These are phyloP conservation scores for Xylaria scruposa DNA, from an alignment of 495 filamentous ascomycete species.

Conservation along the genomic window DNA sequence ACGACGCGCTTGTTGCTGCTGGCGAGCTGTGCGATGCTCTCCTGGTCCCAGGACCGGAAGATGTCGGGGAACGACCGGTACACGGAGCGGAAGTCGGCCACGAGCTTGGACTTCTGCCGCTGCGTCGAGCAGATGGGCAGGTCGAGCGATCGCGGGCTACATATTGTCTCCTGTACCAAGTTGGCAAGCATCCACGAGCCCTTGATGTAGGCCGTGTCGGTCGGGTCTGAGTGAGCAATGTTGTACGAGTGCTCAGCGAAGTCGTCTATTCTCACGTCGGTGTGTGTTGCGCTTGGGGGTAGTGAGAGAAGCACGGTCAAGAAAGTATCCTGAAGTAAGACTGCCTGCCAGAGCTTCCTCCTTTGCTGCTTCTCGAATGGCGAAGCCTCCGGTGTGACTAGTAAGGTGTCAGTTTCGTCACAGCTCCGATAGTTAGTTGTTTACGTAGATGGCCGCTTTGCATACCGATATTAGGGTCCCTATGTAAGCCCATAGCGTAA, in stretches of 20 bases:
- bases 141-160: constrained; percentile 68
- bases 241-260: constrained; percentile 58
- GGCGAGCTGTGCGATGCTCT: constrained; percentile 56
- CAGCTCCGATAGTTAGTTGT: not conserved
- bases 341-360: constrained; percentile 76
- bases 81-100: constrained; percentile 65
- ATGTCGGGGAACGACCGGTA: constrained; percentile 68
- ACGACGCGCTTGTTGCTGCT: constrained; percentile 62
- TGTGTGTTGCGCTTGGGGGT: constrained; percentile 73
- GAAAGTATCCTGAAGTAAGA: constrained; percentile 78
- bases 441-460: not conserved
- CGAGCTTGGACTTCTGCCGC: constrained; percentile 64
- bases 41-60: constrained; percentile 66
- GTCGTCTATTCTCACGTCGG: constrained; percentile 71
- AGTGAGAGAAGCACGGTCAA: constrained; percentile 76
- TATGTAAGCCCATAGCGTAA: constrained; percentile 77
- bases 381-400: constrained; percentile 62
- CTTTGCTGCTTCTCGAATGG: constrained; percentile 72
- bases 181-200: constrained; percentile 76
- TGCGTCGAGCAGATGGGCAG: constrained; percentile 66
- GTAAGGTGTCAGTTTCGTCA: not conserved
- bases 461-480: constrained; percentile 71
- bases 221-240: constrained; percentile 57
- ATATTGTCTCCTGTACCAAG: constrained; percentile 72
- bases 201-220: constrained; percentile 70